Percentiles rank a stretch among this genome's conserved stretches.
phyloP scores from a whole-genome alignment of 2,329 filamentous ascomycete genomes.

The Alternaria conjuncta region DNA sequence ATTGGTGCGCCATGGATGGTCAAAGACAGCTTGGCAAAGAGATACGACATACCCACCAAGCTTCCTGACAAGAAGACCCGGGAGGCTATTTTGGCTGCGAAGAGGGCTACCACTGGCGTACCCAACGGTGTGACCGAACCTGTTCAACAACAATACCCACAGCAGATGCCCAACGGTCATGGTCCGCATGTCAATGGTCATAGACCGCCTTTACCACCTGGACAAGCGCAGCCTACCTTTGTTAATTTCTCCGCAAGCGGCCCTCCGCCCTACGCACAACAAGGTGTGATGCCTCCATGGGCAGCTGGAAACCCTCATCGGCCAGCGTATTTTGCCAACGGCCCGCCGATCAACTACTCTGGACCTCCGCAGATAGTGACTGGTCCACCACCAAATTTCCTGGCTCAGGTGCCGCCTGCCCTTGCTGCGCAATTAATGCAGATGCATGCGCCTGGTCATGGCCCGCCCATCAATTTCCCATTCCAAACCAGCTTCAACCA shows the following conservation, averaged over 20 bases:
- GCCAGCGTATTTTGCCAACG: conserved; percentile 9
- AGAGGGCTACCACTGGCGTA: conserved; percentile 70
- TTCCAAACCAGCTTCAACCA: conserved; percentile 52
- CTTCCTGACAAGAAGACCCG: conserved; percentile 64
- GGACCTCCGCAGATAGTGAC: conserved; percentile 7
- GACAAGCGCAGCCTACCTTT: conserved; percentile 50
- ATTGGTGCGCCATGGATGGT: conserved; percentile 97
- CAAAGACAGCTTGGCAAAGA: conserved; percentile 80
- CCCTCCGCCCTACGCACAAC: conserved; percentile 70
- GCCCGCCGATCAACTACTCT: conserved; percentile 6
- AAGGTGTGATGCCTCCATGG: conserved; percentile 47
- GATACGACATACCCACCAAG: conserved; percentile 86
- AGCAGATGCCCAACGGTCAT: conserved; percentile 27
- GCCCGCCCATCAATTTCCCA: conserved; percentile 30
- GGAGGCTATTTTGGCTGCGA: conserved; percentile 44
- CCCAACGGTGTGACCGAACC: conserved; percentile 37
- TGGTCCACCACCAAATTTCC: conserved; percentile 14
- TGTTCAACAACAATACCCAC: conserved; percentile 21
- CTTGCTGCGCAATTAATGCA: conserved; percentile 27
- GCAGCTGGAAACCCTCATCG: conserved; percentile 8
- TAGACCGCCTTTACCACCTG: conserved; percentile 17
- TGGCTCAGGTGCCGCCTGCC: conserved; percentile 25
- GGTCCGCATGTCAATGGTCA: conserved; percentile 29
- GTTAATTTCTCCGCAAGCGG: conserved; percentile 59
- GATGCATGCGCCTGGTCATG: conserved; percentile 24